Evolutionary conservation across 331 rosid genomes (phyloP).

Genomic region (Dryas integrifolia): DNA sequence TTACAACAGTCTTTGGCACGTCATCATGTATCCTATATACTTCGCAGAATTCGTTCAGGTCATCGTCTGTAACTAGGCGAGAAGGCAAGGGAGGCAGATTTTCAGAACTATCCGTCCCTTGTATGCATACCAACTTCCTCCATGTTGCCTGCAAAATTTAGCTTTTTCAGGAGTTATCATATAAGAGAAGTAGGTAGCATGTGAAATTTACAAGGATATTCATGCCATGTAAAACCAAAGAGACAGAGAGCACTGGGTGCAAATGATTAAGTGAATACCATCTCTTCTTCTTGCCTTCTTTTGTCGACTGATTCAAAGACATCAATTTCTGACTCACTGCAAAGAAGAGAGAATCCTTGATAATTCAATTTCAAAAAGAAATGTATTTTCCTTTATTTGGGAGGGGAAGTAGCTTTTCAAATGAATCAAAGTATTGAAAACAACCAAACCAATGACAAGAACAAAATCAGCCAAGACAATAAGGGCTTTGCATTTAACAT

Average conservation of each 20-base stretch:
- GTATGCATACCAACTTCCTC: constrained; percentile 62
- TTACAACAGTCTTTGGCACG: constrained; percentile 58
- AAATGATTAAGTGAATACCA: constrained; percentile 49
- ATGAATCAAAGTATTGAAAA: background rate
- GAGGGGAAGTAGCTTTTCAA: background rate
- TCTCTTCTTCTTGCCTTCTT: constrained; percentile 68
- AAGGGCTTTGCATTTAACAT: background rate
- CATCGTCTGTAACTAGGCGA: constrained; percentile 90
- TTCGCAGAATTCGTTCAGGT: constrained; percentile 78
- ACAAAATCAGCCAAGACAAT: background rate
- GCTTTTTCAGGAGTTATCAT: constrained; percentile 9
- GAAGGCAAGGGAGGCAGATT: constrained; percentile 57
- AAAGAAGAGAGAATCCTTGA: constrained; percentile 25
- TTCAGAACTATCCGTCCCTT: constrained; percentile 48
- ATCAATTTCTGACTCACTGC: constrained; percentile 95
- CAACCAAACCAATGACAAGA: background rate
- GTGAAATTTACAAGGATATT: constrained; percentile 11
- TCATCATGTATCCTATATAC: constrained; percentile 81
- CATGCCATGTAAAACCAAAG: constrained; percentile 8
- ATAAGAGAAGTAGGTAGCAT: constrained; percentile 14
- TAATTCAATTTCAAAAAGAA: background rate
- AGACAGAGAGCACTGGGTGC: constrained; percentile 5
- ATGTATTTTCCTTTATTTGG: background rate
- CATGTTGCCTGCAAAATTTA: constrained; percentile 63
- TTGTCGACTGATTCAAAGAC: constrained; percentile 87